Base-by-base conservation (phyloP, 2,329 filamentous ascomycete species). In the Trichoderma breve region DNA sequence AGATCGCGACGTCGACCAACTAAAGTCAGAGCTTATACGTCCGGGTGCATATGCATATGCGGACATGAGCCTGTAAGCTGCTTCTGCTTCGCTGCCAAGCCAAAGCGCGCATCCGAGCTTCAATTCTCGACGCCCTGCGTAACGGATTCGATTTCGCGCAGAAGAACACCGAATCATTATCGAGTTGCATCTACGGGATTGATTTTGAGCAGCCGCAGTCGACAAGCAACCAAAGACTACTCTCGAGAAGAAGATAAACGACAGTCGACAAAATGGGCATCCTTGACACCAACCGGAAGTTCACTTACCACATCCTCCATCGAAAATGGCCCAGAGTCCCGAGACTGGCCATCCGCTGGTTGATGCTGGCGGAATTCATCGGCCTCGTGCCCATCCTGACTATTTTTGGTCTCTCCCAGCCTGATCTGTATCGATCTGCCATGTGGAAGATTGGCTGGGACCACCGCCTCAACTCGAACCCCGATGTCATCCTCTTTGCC, bases 401-500 rank as follows among this genome's bases (percentile, higher is more conserved):
- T 47, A 85, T 95, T 67, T 93, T 92, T 79, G 92, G 89, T 75
- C 89, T 95, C 77, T 88, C 92, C 39, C 90, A 92, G 75, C 92
- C 92, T 18, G 87, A 94, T 79, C 85, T 90, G 69, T 95, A 91
- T 80, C 89, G 92, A 61, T 90, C 89, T 9, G 88, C 86, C 75
- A 83, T 95, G 76, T 95, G 93, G 93, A 84, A 86, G 78, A 89
- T 94, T 76, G 93, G 93, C 74, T 89, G 85, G 73, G 86, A 91
- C 69, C 84, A 92, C 78, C 88, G 89, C 73, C 92, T 92, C 84
- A 95, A 95, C 82, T 94, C 91, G 73, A 90, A 89, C 76, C 92
- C 93, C 15, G 86, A 83, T 73, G 87, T 91, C 77, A 84, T 93
- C 21, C 81, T 94, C 39, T 94, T 93, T 80, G 90, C 91, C 39